Evolutionary conservation across 352 stramenopile genomes (phyloP), one percentile per base, ranked within the genome.

Genomic region (Pythium pyrilobum): DNA sequence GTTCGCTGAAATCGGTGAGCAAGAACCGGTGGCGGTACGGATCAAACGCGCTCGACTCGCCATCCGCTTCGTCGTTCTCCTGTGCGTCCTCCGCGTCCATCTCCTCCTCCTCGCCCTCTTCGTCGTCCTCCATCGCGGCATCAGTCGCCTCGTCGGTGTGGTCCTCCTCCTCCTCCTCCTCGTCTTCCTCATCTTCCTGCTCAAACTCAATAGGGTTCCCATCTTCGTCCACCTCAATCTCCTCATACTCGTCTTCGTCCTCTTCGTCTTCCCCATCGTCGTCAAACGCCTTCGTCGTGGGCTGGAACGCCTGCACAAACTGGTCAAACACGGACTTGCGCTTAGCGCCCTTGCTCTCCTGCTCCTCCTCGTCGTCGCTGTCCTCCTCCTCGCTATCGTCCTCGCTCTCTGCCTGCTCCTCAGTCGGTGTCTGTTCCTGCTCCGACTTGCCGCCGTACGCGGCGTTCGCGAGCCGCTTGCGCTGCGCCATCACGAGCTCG

Each of bases 291-390:
- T 27, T 9, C 45, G 62, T 38, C 16, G 64, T 45, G 1, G 60
- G 64, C 27, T 82, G 77, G 45, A 89, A 89, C 23, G 72, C 73
- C 37, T 72, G 73, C 29, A 92, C 75, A 65, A 92, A 92, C 61
- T 82, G 59, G 24, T 81, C 66, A 69, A 92, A 92, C n/a, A 89
- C 43, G 29, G 74, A 76, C 7, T 52, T 62, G 18, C 55, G 59
- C 45, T 63, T 68, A n/a, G 52, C 52, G 16, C 39, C 53, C 37
- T 64, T 29, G 40, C 56, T 32, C 40, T 56, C 33, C 42, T 62
- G 42, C 21, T 65, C 56, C 25, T 67, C 44, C 29, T 74, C 67
- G n/a, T 64, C 52, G 15, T 62, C 52, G 43, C 44, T 46, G 18
- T 24, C 34, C 12, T 64, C 60, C 0, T 40, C 40, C 16, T 68